These are phyloP conservation scores for Wickerhamomyces subpelliculosus DNA, from an alignment of 805 yeast genomes.

Conservation along the genomic window DNA sequence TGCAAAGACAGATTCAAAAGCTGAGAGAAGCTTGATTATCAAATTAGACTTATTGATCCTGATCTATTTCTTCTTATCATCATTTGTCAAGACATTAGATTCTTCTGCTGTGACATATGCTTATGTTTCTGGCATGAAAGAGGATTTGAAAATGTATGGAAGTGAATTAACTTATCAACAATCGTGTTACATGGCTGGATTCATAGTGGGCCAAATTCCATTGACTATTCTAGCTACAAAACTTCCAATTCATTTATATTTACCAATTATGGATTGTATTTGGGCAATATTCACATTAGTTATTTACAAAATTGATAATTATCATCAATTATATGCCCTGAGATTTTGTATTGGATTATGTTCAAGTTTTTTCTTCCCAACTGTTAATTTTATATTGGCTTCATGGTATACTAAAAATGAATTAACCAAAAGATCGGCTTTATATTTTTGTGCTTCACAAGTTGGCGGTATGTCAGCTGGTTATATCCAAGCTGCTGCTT, in stretches of 20 bases:
- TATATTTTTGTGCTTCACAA: conserved; percentile 28
- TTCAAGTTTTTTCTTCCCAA: conserved; percentile 27
- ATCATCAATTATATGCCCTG: conserved; percentile 21
- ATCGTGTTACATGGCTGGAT: conserved; percentile 15
- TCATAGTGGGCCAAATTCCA: conserved; percentile 20
- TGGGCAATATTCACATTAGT: conserved; percentile 13
- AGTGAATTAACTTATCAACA: conserved; percentile 31
- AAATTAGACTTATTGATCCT: conserved; percentile 48
- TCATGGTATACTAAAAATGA: conserved; percentile 29
- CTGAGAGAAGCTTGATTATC: conserved; percentile 32
- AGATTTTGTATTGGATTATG: conserved; percentile 28
- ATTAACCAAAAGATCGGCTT: conserved; percentile 24
- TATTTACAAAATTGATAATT: conserved; percentile 8
- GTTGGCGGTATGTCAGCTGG: conserved; percentile 44
- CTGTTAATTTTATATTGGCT: conserved; percentile 26
- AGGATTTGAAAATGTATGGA: conserved; percentile 47
- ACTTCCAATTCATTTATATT: conserved; percentile 11
- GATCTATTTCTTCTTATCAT: conserved; percentile 48
- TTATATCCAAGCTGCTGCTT: conserved; percentile 9
- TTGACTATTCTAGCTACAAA: conserved; percentile 16
- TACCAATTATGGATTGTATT: conserved; percentile 16
- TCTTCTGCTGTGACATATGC: conserved; percentile 56
- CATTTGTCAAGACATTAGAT: conserved; percentile 62
- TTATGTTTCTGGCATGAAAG: conserved; percentile 54
- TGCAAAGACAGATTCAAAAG: conserved; percentile 39